Base-by-base conservation (phyloP, 2,329 filamentous ascomycete species). In the Ophiostoma piceae region DNA sequence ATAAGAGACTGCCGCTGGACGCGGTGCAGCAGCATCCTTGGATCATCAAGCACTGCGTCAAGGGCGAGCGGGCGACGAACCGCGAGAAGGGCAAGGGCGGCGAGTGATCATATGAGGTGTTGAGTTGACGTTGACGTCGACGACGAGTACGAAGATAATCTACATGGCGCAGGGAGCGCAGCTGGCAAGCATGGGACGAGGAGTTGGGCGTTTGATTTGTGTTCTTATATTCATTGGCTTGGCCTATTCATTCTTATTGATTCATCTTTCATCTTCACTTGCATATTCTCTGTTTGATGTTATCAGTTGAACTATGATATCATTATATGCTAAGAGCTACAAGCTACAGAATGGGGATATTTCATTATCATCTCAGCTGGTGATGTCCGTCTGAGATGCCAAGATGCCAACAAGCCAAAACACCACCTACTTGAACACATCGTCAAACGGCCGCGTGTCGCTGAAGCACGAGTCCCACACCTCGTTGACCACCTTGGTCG, bases 391-490 rank as follows among this genome's bases (percentile, higher is more conserved):
- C 14, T 43, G 9, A 12, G 41, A 41, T 14, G 12, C 12, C 37
- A 41, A 14, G 39, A 41, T 41, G 39, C 39, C 39, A 12, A 12
- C 39, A 41, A 12, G 26, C 26, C 29, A 16, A 22, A 1, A 8
- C 29, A 19, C 22, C 78, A 47, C 66, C 82, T 79, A 94, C 78
- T 92, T 89, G 79, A 97, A 99, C 68, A 99, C 93, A 78, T 98
- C 94, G 79, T 98, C 93, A 80, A 99, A 99, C 1, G 95, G 95
- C 76, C 95, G 84, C 3, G 94, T 98, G 80, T 99, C 95, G 68
- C 87, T 83, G 78, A 96, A 99, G 79, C 95, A 99, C 75, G 93
- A 97, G 74, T 97, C 94, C 92, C 94, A 99, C n/a, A 99, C 95
- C 79, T 96, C 90, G 79, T 98, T 95, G 71, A 99, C 92, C 35